These are phyloP conservation scores for Talaromyces sp. DNA, from an alignment of 2,329 filamentous ascomycete genomes.

Conservation along the genomic window DNA sequence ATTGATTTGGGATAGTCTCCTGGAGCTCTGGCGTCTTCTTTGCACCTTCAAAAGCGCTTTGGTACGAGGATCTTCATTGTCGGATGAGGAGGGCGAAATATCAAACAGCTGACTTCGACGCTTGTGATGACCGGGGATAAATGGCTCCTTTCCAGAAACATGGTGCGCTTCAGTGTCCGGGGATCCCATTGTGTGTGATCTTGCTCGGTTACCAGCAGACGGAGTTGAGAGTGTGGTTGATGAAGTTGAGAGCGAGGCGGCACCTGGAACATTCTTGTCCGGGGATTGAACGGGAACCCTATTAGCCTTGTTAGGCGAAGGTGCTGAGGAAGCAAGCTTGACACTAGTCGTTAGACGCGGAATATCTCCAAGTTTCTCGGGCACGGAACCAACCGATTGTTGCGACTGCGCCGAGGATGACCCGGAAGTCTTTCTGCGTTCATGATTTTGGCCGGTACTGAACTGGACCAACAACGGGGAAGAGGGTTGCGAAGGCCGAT, in stretches of 20 bases:
- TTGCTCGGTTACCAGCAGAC: constrained; percentile 53
- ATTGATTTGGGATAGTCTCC: constrained; percentile 85
- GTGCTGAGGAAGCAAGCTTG: constrained; percentile 46
- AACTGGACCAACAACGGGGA: constrained; percentile 96
- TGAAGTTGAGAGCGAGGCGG: constrained; percentile 37
- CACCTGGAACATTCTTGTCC: constrained; percentile 56
- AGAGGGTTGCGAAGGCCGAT: constrained; percentile 73
- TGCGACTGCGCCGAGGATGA: constrained; percentile 76
- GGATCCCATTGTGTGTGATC: constrained; percentile 89
- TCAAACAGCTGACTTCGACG: constrained; percentile 91
- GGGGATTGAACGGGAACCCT: constrained; percentile 44
- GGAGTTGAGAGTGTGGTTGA: not conserved
- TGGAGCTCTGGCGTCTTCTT: constrained; percentile 87
- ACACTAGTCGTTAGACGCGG: constrained; percentile 52
- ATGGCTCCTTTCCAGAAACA: constrained; percentile 57
- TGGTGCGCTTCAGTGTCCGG: constrained; percentile 70
- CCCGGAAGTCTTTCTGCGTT: constrained; percentile 87
- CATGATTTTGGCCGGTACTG: constrained; percentile 73
- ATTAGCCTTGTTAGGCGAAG: constrained; percentile 47
- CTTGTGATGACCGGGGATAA: constrained; percentile 70
- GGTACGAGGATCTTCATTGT: constrained; percentile 90
- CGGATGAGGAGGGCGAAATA: constrained; percentile 93
- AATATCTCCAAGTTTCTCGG: constrained; percentile 65
- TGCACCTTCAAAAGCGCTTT: constrained; percentile 90
- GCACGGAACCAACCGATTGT: constrained; percentile 64